These are phyloP conservation scores for Teunomyces stri DNA, from an alignment of 805 yeast species.

Conservation along the genomic window DNA sequence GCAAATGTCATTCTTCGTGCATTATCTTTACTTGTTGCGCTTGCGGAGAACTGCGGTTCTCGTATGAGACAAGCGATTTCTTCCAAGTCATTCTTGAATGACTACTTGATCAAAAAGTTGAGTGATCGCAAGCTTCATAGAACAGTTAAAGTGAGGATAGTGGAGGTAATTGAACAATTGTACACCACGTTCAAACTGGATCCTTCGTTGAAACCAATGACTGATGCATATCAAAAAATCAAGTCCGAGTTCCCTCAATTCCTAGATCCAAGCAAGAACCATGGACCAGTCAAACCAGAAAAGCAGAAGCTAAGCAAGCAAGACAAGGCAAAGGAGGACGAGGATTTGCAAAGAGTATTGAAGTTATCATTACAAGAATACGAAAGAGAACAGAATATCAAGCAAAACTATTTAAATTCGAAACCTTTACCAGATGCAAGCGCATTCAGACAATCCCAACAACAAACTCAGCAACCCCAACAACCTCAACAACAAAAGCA, in stretches of 20 bases:
- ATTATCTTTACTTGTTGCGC: conserved; percentile 34
- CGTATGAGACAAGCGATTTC: conserved; percentile 45
- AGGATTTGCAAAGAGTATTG: conserved; percentile 73
- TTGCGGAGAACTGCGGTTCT: conserved; percentile 46
- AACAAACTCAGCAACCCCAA: conserved; percentile 12
- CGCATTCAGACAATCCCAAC: conserved; percentile 14
- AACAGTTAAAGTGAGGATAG: conserved; percentile 62
- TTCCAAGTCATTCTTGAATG: conserved; percentile 33
- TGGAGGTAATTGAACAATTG: conserved; percentile 68
- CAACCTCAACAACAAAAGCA: conserved; percentile 6
- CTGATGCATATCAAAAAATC: conserved; percentile 55
- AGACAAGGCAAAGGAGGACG: conserved; percentile 66
- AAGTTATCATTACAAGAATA: conserved; percentile 69
- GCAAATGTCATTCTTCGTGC: conserved; percentile 41
- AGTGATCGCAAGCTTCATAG: conserved; percentile 59
- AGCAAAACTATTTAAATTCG: conserved; percentile 22
- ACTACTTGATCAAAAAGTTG: conserved; percentile 39
- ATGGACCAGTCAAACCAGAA: conserved; percentile 56
- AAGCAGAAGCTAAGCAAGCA: conserved; percentile 46
- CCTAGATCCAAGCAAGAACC: conserved; percentile 13
- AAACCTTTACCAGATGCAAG: conserved; percentile 38
- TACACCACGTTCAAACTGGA: conserved; percentile 64
- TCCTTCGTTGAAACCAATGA: conserved; percentile 71
- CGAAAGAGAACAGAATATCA: conserved; percentile 36
- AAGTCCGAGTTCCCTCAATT: conserved; percentile 36